phyloP scores from a whole-genome alignment of 2,329 filamentous ascomycete genomes.

The Cadophora malorum region DNA sequence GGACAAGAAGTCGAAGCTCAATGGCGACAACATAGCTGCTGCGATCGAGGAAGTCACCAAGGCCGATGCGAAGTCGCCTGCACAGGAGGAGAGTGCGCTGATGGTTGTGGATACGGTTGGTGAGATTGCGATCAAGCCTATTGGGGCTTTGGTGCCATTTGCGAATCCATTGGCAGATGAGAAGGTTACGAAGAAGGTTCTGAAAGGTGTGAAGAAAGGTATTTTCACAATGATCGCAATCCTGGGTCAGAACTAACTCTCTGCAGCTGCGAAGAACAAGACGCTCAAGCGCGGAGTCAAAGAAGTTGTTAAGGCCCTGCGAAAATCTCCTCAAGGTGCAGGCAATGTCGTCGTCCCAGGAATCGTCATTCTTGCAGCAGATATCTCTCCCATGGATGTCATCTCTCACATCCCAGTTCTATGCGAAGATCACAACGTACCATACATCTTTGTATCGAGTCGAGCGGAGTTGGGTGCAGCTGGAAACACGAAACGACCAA shows the following conservation, averaged over 20 bases:
- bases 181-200: constrained; percentile 72
- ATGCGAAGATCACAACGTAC: constrained; percentile 97
- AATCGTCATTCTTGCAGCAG: constrained; percentile 90
- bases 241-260: constrained; percentile 28
- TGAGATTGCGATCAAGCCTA: constrained; percentile 52
- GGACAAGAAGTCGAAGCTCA: constrained; percentile 49
- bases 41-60: constrained; percentile 70
- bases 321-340: constrained; percentile 82
- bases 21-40: constrained; percentile 58
- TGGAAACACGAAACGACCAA: constrained; percentile 93
- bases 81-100: constrained; percentile 44
- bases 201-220: constrained; percentile 69
- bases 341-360: constrained; percentile 68
- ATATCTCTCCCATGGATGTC: constrained; percentile 98
- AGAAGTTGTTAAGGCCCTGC: constrained; percentile 97
- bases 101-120: constrained; percentile 47
- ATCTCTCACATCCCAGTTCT: constrained; percentile 97
- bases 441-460: constrained; percentile 93
- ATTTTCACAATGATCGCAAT: constrained; percentile 23
- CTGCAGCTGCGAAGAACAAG: constrained; percentile 88
- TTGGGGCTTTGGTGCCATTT: constrained; percentile 78
- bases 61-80: constrained; percentile 54
- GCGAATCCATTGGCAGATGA: constrained; percentile 81
- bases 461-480: constrained; percentile 93
- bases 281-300: constrained; percentile 97